Percentiles rank a stretch among this genome's conserved stretches.
Conservation (phyloP, 306 rosid genomes). For the Leucaena leucocephala region DNA sequence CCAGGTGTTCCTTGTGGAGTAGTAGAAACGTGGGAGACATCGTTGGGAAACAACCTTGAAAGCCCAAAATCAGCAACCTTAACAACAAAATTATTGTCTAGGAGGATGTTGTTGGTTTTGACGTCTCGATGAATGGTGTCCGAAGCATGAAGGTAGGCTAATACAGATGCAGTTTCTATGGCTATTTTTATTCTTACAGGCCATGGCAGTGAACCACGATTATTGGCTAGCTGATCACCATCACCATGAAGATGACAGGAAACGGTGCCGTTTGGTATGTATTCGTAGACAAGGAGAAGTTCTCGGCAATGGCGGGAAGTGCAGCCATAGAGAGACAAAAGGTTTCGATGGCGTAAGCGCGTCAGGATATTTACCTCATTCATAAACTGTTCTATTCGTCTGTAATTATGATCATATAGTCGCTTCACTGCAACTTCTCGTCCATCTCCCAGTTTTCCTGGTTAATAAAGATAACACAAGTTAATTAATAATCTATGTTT, state of each 20-base stretch:
- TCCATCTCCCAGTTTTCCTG: conserved; percentile 73
- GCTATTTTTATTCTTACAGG: conserved; percentile 53
- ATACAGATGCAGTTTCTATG: conserved; percentile 54
- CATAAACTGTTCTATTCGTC: conserved; percentile 54
- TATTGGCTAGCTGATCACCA: conserved; percentile 6
- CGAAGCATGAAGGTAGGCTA: conserved; percentile 62
- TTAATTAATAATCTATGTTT: background rate
- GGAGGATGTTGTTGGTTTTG: conserved; percentile 60
- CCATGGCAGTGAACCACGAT: conserved; percentile 42
- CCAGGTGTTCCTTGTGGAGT: conserved; percentile 68
- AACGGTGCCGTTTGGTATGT: conserved; percentile 54
- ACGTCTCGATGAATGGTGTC: conserved; percentile 58
- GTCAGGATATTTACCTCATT: conserved; percentile 57
- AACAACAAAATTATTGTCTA: conserved; percentile 44
- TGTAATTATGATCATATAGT: conserved; percentile 57
- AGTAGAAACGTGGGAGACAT: conserved; percentile 56
- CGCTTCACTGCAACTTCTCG: conserved; percentile 79
- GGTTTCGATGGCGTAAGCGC: conserved; percentile 49
- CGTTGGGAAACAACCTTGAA: conserved; percentile 48
- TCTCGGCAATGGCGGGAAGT: conserved; percentile 51
- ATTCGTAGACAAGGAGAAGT: conserved; percentile 59
- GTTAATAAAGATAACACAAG: too few species aligned
- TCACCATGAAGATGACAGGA: conserved; percentile 58
- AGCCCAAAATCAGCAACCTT: conserved; percentile 69
- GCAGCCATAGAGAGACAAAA: conserved; percentile 62